Evolutionary conservation across 2,329 filamentous ascomycete genomes (phyloP), one percentile per base, ranked within the genome.

Genomic region (Phialemoniopsis sp.): DNA sequence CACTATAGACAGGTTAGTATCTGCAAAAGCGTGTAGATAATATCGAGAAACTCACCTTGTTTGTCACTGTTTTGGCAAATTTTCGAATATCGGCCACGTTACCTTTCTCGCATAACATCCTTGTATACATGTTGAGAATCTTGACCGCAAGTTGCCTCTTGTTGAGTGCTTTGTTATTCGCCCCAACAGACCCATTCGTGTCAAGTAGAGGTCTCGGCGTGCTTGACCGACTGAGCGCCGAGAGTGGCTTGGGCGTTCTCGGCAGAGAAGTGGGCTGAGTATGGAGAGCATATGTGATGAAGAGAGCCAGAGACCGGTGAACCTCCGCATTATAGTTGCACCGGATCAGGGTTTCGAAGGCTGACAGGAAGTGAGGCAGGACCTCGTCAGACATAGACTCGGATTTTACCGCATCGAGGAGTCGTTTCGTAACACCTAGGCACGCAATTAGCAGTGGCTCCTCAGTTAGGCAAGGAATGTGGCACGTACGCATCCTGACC

Each of bases 31-130:
- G n/a, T n/a, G n/a, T n/a, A n/a, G n/a, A n/a, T n/a, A n/a, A n/a
- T n/a, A n/a, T n/a, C n/a, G 41, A 43, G 41, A 47, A 45, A 61
- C 70, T 55, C 68, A 89, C 87, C 75, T 95, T 95, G 51, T 95
- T 95, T 16, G 91, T 96, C 8, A 98, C 91, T 2, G 91, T 94
- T 55, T 85, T 87, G 5, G 89, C 88, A 68, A 98, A 97, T 52
- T 89, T 93, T 55, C 83, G 80, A 40, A 95, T 85, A 45, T 85
- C 81, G 13, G 69, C 69, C 9, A 75, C 65, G 47, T 83, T 88
- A 16, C 75, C 75, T 51, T 80, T 79, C 45, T 87, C 81, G 53
- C 89, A 95, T 9, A 96, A 68, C 10, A 95, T 71, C 18, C 82
- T 75, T 8, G 85, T 77, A 54, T 93, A 91, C 63, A 95, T 81